Base-by-base conservation (phyloP, 1,284 basidiomycete species). In the Prillingera fragicola region DNA sequence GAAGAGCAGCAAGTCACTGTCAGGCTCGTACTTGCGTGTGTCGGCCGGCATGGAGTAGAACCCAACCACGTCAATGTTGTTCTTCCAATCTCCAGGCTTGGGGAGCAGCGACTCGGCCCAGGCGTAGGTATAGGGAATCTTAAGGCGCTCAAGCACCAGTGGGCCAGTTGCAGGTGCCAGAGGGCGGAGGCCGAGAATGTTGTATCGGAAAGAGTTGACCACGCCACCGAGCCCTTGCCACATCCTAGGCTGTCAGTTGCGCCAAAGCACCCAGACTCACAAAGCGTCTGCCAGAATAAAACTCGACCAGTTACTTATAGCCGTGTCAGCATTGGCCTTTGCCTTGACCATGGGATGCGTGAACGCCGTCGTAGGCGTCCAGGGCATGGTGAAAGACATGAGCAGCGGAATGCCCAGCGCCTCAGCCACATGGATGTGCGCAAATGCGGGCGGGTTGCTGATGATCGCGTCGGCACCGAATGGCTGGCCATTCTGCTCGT, bases 61-160 rank as follows among this genome's bases (percentile, higher is more conserved):
- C 0, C 81, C 81, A n/a, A 78, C 77, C 12, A 82, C 74, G 57
- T 83, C 81, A 33, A 79, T 80, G 55, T 80, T 69, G 42, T 76
- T 78, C 49, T 74, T 77, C 77, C 81, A 82, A 58, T 82, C 82
- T 6, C 73, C 59, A 0, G 82, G 83, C 52, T 81, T 81, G 0
- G 79, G 78, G 0, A 84, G 79, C 17, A 85, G 59, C 2, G 76
- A 73, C 5, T 80, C 76, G 45, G 78, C 80, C 75, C 83, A 82
- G 52, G 81, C 82, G 57, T 84, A 85, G 14, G 82, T 81, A 75
- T 78, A 82, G 6, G 83, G 83, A 8, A 83, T 69, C 51, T 79
- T 79, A 33, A 82, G 67, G 21, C 77, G 71, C 50, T 82, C 80
- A 3, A 79, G 57, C 18, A 80, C 63, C 22, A 77, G 75, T 4